Percentiles rank a stretch among this genome's conserved stretches.
phyloP scores from a whole-genome alignment of 805 yeast genomes.

The Cyberlindnera petersonii region DNA sequence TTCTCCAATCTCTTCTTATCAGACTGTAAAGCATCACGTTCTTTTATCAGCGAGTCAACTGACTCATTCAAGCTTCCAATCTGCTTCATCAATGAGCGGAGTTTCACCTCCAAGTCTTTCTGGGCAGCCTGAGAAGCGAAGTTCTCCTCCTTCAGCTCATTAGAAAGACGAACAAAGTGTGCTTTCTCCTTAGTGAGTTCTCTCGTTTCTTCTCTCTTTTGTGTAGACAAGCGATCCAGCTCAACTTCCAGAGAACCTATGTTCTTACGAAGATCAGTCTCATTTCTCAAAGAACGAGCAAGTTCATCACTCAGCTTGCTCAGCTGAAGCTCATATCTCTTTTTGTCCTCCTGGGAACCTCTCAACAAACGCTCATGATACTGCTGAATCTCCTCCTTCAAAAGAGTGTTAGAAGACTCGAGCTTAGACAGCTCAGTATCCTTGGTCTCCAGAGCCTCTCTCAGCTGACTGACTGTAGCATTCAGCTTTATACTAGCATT shows the following conservation, averaged over 20 bases:
- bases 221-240: constrained; percentile 49
- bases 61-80: constrained; percentile 53
- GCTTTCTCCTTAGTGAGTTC: constrained; percentile 41
- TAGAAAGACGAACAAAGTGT: constrained; percentile 38
- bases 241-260: constrained; percentile 59
- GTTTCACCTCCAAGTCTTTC: constrained; percentile 42
- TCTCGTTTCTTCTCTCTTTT: constrained; percentile 32
- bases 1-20: constrained; percentile 46
- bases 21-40: constrained; percentile 55
- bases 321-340: constrained; percentile 43
- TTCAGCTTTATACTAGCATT: constrained; percentile 49
- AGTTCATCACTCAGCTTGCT: constrained; percentile 51
- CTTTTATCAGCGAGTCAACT: constrained; percentile 56
- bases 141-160: constrained; percentile 40
- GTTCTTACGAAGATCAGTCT: constrained; percentile 61
- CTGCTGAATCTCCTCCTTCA: constrained; percentile 55
- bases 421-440: constrained; percentile 50
- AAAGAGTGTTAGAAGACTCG: constrained; percentile 42
- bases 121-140: constrained; percentile 39
- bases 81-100: constrained; percentile 47
- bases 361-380: constrained; percentile 42
- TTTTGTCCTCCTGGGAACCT: constrained; percentile 39
- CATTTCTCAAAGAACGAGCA: constrained; percentile 52
- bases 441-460: constrained; percentile 52
- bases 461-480: constrained; percentile 46